These are phyloP conservation scores for Solioccasus polychromus DNA, from an alignment of 768 basidiomycete species.

Conservation along the genomic window DNA sequence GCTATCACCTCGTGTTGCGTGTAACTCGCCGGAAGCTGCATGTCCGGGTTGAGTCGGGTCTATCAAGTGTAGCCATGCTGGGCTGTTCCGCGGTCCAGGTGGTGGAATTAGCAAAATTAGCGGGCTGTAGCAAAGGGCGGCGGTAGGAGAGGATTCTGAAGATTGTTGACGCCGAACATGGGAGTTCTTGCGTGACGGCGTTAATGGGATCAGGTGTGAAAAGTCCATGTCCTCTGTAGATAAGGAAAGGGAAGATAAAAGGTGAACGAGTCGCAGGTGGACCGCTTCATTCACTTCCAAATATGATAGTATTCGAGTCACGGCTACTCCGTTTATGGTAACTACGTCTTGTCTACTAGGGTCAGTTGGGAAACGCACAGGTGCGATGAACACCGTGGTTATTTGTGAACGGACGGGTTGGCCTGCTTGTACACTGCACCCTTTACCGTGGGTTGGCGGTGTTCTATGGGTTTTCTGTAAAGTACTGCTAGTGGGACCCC, in stretches of 20 bases:
- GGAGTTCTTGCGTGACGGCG: constrained; percentile 26
- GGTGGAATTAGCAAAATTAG: constrained; percentile 31
- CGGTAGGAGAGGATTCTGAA: constrained; percentile 19
- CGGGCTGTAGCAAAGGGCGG: constrained; percentile 31
- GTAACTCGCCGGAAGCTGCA: constrained; percentile 10
- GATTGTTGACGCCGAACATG: constrained; percentile 23
- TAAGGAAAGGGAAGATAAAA: constrained; percentile 10
- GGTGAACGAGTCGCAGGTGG: constrained; percentile 29
- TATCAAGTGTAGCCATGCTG: constrained; percentile 4
- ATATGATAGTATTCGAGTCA: constrained; percentile 23
- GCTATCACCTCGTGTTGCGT: constrained; percentile 8
- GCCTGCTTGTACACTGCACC: no score
- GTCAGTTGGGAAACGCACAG: no score
- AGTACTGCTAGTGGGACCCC: no score
- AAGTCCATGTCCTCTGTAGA: constrained; percentile 19
- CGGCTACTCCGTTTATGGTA: constrained; percentile 15
- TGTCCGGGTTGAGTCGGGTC: constrained; percentile 9
- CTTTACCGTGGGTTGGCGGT: no score
- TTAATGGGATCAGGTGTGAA: constrained; percentile 21
- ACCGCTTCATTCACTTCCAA: constrained; percentile 2
- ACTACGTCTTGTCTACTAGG: no score
- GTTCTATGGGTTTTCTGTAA: no score
- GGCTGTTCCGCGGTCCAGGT: constrained; percentile 17
- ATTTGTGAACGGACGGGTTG: no score
- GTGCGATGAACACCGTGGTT: no score